These are phyloP conservation scores for Phalaenopsis equestris DNA, from an alignment of 106 monocot genomes.

Conservation along the genomic window DNA sequence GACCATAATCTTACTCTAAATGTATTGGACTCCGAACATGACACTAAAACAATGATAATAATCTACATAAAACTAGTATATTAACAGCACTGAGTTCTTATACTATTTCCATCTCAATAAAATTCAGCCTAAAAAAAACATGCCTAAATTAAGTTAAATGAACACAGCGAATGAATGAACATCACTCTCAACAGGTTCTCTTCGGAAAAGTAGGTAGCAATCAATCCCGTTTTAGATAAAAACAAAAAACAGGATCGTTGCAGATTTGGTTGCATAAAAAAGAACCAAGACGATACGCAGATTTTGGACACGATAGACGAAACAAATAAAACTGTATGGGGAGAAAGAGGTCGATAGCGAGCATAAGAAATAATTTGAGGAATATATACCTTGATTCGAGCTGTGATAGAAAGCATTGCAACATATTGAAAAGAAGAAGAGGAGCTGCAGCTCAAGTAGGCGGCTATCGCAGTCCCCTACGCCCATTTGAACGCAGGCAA, in stretches of 20 bases:
- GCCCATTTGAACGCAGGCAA: neutral
- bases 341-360: neutral
- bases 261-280: no score
- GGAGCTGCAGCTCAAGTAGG: neutral
- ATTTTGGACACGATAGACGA: no score
- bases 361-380: neutral
- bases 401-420: neutral
- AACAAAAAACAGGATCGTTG: neutral
- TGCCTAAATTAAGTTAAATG: neutral
- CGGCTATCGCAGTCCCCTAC: neutral
- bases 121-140: neutral
- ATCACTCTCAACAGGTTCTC: neutral
- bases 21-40: no score
- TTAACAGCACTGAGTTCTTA: no score
- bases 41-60: no score
- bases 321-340: no score
- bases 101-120: neutral
- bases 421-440: neutral
- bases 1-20: no score
- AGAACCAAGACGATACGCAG: no score
- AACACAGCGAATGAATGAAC: neutral
- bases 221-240: neutral
- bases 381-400: neutral
- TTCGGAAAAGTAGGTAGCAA: no score
- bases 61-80: no score